These are phyloP conservation scores for Conringia planisiliqua DNA, from an alignment of 345 rosid genomes.

Conservation along the genomic window DNA sequence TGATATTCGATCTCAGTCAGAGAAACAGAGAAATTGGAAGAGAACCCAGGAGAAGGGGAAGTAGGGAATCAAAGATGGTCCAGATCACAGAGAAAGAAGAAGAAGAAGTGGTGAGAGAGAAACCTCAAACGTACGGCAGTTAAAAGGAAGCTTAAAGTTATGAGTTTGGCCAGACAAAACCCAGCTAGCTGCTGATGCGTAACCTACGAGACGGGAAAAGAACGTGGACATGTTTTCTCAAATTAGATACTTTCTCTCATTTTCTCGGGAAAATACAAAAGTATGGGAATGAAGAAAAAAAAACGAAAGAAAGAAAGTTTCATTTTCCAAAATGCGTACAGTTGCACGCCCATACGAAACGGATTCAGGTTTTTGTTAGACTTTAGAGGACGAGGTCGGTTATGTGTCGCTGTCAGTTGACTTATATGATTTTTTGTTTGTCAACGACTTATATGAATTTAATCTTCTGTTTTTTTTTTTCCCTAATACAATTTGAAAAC, in stretches of 20 bases:
- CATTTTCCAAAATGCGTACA: not conserved
- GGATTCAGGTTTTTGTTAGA: not conserved
- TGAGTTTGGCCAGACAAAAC: slow-evolving; percentile 19
- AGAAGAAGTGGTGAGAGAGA: not conserved
- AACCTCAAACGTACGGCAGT: not conserved
- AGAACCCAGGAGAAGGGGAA: slow-evolving; percentile 12
- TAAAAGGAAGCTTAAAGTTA: not conserved
- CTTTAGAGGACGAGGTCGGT: slow-evolving; percentile 19
- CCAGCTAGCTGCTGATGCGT: slow-evolving; percentile 32
- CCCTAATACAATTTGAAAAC: not conserved
- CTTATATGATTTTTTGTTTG: not conserved
- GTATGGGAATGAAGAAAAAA: not conserved
- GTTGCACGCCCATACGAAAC: not conserved
- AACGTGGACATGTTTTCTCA: slow-evolving; percentile 34
- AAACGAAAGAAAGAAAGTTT: not conserved
- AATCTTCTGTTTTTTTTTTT: not conserved
- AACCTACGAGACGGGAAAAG: slow-evolving; percentile 39
- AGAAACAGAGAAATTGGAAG: not conserved
- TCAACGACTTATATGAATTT: not conserved
- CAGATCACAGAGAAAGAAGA: not conserved
- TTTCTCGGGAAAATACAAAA: slow-evolving; percentile 21
- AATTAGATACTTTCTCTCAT: slow-evolving; percentile 25
- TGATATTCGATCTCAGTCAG: not conserved
- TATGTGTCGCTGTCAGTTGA: slow-evolving; percentile 15
- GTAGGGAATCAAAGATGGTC: not conserved